Evolutionary conservation across 139 green algal genomes (phyloP), one percentile per base, ranked within the genome.

Genomic region (Tetradesmus obliquus): DNA sequence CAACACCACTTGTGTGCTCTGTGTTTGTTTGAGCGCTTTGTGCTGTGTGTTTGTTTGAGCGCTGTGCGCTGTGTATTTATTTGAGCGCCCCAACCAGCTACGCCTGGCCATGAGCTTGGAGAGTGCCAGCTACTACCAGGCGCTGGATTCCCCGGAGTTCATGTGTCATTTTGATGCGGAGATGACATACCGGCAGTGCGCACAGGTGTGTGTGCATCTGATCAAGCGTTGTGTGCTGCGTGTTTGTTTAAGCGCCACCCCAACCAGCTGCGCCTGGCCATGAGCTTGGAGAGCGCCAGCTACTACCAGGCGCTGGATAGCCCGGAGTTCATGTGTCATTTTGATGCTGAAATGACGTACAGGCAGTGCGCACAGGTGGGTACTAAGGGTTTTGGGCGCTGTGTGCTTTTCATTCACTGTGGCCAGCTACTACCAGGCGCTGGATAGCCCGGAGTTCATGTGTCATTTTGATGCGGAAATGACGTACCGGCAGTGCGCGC

Each of bases 81-180:
- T 45, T 45, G 84, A 90, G 55, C 79, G 69, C 76, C 71, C 71
- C 51, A 84, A 84, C 6, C 86, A 90, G 86, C 86, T 90, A 3
- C 86, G 86, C 2, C 20, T 90, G 86, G 86, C 86, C 2, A 84
- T 90, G 86, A 90, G 86, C 54, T 19, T 90, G 5, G 86, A 90
- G 13, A 84, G 66, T 55, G 20, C 71, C 17, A 62, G 13, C 12
- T 84, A 90, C 53, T 90, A 90, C 71, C 8, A 9, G 1, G 22
- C 9, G 10, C 71, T 90, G 51, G 86, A 90, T 13, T 32, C 5
- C 19, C 86, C 86, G 3, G 9, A 55, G 5, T 90, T 32, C 71
- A 90, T 90, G 86, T 90, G 86, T 53, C 66, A 62, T 7, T 90
- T 90, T 84, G 86, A 90, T 32, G 86, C 86, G 13, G 86, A 84